phyloP scores from a whole-genome alignment of 2,329 filamentous ascomycete genomes.

The Fusarium sp. region DNA sequence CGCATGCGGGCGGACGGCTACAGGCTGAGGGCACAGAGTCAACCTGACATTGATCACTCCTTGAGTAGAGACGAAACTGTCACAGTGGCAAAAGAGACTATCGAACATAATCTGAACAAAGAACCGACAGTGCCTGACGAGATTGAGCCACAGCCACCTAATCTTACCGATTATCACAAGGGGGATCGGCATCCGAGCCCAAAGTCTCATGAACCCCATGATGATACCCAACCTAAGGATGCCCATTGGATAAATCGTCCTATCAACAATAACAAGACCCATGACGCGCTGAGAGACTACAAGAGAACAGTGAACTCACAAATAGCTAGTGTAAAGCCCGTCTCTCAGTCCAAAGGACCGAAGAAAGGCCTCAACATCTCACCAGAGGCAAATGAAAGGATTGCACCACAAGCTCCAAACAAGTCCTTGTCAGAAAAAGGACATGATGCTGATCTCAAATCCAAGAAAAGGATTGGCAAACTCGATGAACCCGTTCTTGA shows the following conservation, averaged over 20 bases:
- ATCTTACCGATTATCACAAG: slow-evolving; percentile 21
- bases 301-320: neutral
- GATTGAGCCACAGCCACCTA: slow-evolving; percentile 14
- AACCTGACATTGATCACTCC: slow-evolving; percentile 10
- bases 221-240: slow-evolving; percentile 29
- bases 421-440: neutral
- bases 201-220: slow-evolving; percentile 28
- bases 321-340: neutral
- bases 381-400: neutral
- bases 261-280: slow-evolving; percentile 9
- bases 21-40: neutral
- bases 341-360: neutral
- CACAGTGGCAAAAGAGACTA: neutral
- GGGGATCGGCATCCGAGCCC: slow-evolving; percentile 28
- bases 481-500: neutral
- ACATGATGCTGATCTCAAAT: neutral
- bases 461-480: neutral
- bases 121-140: slow-evolving; percentile 13
- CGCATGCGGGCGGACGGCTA: neutral
- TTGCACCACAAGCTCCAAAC: neutral
- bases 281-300: neutral
- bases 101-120: slow-evolving; percentile 19
- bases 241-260: slow-evolving; percentile 15
- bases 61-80: slow-evolving; percentile 23
- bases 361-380: neutral